A percentile compares a stretch with the other conserved stretches of the same genome.
These are phyloP conservation scores for Saturnispora silvae DNA, from an alignment of 805 yeast species.

Conservation along the genomic window DNA sequence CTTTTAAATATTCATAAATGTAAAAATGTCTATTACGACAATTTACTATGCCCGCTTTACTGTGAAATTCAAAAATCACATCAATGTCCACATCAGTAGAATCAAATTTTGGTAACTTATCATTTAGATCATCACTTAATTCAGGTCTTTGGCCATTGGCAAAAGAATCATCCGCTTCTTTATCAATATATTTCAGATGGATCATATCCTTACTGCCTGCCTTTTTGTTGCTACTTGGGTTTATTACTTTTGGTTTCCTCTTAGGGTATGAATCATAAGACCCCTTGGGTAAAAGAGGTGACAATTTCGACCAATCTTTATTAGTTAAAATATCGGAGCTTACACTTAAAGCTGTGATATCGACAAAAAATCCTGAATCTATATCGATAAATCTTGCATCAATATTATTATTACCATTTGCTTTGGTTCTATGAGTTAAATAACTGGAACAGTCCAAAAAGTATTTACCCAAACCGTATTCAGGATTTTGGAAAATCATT, in stretches of 20 bases:
- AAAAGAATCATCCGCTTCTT: neutral
- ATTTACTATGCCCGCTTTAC: conserved; percentile 24
- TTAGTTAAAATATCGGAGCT: conserved; percentile 22
- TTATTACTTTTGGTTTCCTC: neutral
- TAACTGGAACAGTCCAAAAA: conserved; percentile 32
- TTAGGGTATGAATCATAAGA: conserved; percentile 1
- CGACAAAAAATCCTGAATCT: conserved; percentile 60
- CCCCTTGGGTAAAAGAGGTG: neutral
- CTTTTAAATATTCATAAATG: conserved; percentile 37
- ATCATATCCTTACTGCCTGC: neutral
- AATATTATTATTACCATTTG: conserved; percentile 51
- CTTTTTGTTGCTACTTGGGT: neutral
- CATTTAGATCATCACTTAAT: neutral
- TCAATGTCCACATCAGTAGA: neutral
- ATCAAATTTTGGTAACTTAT: neutral
- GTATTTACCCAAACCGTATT: conserved; percentile 23
- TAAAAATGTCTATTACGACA: conserved; percentile 57
- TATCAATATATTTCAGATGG: conserved; percentile 1
- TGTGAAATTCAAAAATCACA: conserved; percentile 2
- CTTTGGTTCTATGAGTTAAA: conserved; percentile 35
- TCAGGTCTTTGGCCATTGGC: conserved; percentile 3
- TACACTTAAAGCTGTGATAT: conserved; percentile 54
- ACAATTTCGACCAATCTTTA: conserved; percentile 1
- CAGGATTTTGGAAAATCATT: conserved; percentile 29
- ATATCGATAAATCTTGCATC: conserved; percentile 66